A percentile compares a stretch with the other conserved stretches of the same genome.
Evolutionary conservation across 768 basidiomycete species (phyloP).

Genomic region (Suillus lakei): DNA sequence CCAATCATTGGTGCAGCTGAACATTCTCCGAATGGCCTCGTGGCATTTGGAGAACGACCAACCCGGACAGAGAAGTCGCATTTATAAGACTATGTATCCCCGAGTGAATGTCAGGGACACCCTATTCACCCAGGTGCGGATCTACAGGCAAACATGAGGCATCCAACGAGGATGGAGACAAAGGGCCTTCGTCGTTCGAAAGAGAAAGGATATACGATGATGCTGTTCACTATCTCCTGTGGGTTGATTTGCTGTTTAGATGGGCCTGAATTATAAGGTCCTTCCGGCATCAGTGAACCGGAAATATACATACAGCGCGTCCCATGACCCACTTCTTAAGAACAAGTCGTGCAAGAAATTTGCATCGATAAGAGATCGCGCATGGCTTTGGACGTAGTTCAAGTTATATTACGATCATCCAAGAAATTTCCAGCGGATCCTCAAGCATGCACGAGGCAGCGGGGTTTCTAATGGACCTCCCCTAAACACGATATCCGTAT

Average conservation of each 20-base stretch:
- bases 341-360: not conserved
- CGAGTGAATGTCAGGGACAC: not conserved
- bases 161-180: not conserved
- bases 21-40: not conserved
- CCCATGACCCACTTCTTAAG: not conserved
- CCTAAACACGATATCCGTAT: conserved; percentile 2
- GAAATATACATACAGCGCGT: not conserved
- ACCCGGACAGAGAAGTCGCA: not conserved
- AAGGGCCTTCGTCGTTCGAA: not conserved
- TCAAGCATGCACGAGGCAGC: not conserved
- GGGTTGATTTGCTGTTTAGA: not conserved
- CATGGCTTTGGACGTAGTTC: not conserved
- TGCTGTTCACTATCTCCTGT: not conserved
- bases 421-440: not conserved
- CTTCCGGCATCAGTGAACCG: not conserved
- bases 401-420: not conserved
- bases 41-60: not conserved
- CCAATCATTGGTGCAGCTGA: not conserved
- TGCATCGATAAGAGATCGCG: not conserved
- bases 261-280: not conserved
- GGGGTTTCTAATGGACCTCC: not conserved
- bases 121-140: not conserved
- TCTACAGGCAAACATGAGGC: not conserved
- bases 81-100: not conserved
- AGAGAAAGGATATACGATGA: not conserved